Evolutionary conservation across 2,329 filamentous ascomycete species (phyloP).

Genomic region (Raffaelea arxii): DNA sequence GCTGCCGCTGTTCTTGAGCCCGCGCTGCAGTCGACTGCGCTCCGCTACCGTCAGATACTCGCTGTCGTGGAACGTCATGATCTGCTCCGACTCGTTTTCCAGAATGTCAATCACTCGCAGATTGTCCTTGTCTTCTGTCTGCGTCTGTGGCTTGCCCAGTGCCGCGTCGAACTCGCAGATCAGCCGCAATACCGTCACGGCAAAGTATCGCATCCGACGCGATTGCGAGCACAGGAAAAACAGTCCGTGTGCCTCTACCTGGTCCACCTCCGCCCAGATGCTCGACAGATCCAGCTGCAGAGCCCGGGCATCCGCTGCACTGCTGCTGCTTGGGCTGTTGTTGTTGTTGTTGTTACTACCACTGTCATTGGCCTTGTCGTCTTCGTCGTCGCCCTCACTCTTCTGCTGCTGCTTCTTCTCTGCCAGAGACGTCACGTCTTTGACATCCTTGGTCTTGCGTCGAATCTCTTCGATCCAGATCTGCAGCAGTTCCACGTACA

Average conservation of each 20-base stretch:
- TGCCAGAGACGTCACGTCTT: too few relatives aligned
- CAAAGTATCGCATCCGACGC: constrained; percentile 75
- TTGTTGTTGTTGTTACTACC: not conserved
- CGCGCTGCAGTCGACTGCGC: constrained; percentile 81
- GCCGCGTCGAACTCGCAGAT: constrained; percentile 91
- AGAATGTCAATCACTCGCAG: constrained; percentile 80
- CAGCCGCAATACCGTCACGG: constrained; percentile 82
- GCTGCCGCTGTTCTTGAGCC: constrained; percentile 73
- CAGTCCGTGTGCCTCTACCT: constrained; percentile 89
- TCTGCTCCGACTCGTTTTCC: constrained; percentile 76
- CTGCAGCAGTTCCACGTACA: constrained; percentile 87
- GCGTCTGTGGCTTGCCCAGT: constrained; percentile 56
- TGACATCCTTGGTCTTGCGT: constrained; percentile 66
- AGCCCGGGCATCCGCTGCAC: constrained; percentile 55
- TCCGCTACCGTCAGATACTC: constrained; percentile 88
- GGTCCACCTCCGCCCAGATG: constrained; percentile 87
- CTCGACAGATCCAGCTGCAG: constrained; percentile 77
- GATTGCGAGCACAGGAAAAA: constrained; percentile 98
- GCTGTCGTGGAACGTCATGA: constrained; percentile 88
- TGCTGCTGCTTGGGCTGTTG: not conserved
- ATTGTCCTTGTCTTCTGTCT: constrained; percentile 42
- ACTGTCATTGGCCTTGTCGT: not conserved
- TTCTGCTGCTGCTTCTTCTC: too few relatives aligned
- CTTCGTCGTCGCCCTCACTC: constrained; percentile 42
- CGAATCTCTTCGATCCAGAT: constrained; percentile 98